phyloP scores from a whole-genome alignment of 2,329 filamentous ascomycete species.

The Endoconidiophora laricicola region DNA sequence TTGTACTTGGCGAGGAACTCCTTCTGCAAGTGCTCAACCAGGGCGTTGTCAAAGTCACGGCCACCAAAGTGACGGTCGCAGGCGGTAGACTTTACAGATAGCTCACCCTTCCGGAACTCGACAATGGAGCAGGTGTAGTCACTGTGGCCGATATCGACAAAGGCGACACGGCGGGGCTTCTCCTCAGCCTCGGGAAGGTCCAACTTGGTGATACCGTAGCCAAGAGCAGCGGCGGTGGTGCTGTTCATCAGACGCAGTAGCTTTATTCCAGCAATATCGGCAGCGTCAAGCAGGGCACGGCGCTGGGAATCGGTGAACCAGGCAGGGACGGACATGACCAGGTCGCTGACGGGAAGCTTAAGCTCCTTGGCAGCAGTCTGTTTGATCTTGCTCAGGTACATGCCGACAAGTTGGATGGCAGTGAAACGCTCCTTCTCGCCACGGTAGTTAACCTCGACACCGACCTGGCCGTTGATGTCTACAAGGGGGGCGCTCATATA shows the following conservation, averaged over 20 bases:
- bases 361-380: slow-evolving; percentile 73
- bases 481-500: slow-evolving; percentile 74
- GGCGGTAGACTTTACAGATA: slow-evolving; percentile 80
- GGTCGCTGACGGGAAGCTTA: slow-evolving; percentile 77
- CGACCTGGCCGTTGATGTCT: slow-evolving; percentile 86
- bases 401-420: slow-evolving; percentile 82
- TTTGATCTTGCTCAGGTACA: slow-evolving; percentile 93
- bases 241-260: slow-evolving; percentile 92
- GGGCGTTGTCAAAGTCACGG: slow-evolving; percentile 86
- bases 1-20: slow-evolving; percentile 98
- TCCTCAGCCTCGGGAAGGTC: slow-evolving; percentile 80
- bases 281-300: slow-evolving; percentile 72
- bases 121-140: slow-evolving; percentile 91
- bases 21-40: slow-evolving; percentile 85
- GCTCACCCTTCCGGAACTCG: slow-evolving; percentile 93
- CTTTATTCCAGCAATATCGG: slow-evolving; percentile 87
- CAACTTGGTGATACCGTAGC: slow-evolving; percentile 94
- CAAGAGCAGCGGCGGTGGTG: slow-evolving; percentile 86
- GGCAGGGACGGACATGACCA: slow-evolving; percentile 84
- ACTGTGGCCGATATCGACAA: slow-evolving; percentile 90
- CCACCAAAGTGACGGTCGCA: slow-evolving; percentile 95
- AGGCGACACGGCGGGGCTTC: slow-evolving; percentile 77
- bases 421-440: slow-evolving; percentile 93
- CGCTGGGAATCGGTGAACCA: slow-evolving; percentile 97
- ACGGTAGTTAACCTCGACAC: slow-evolving; percentile 81